A percentile compares a stretch with the other conserved stretches of the same genome.
Evolutionary conservation across 2,329 filamentous ascomycete species (phyloP).

Genomic region (Neonectria magnoliae): DNA sequence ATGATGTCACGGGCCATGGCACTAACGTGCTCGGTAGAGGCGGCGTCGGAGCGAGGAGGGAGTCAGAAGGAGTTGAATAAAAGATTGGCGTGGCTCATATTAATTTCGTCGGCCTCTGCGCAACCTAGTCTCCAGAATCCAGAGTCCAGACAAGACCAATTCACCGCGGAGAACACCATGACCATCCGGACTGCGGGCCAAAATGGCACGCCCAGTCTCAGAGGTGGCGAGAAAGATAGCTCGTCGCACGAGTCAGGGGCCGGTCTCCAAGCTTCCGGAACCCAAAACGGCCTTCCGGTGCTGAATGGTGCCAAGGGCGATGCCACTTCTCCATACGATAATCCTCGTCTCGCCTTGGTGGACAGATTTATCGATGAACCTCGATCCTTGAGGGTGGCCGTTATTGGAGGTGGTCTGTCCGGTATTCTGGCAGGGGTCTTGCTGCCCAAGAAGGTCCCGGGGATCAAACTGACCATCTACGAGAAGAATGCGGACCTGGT

Average conservation of each 20-base stretch:
- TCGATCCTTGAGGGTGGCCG: conserved; percentile 46
- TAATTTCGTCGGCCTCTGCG: not conserved
- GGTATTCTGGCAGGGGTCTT: conserved; percentile 67
- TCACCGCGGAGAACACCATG: conserved; percentile 16
- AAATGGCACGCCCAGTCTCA: conserved; percentile 16
- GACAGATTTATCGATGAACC: conserved; percentile 50
- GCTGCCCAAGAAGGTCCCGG: conserved; percentile 74
- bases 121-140: not conserved
- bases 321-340: conserved; percentile 34
- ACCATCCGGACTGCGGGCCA: conserved; percentile 13
- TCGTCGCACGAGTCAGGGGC: conserved; percentile 8
- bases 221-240: conserved; percentile 13
- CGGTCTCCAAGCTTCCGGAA: conserved; percentile 8
- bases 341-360: conserved; percentile 37
- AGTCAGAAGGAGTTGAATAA: conserved; percentile 8
- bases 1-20: conserved; percentile 32
- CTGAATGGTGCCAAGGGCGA: conserved; percentile 30
- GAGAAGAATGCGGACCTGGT: conserved; percentile 76
- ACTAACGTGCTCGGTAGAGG: conserved; percentile 31
- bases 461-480: conserved; percentile 71
- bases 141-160: not conserved
- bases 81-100: conserved; percentile 20
- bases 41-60: conserved; percentile 10
- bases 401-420: conserved; percentile 51
- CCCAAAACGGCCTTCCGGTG: conserved; percentile 14